A percentile compares a stretch with the other conserved stretches of the same genome.
Conservation (phyloP, 2,329 filamentous ascomycete species). For the Talaromyces sp. region DNA sequence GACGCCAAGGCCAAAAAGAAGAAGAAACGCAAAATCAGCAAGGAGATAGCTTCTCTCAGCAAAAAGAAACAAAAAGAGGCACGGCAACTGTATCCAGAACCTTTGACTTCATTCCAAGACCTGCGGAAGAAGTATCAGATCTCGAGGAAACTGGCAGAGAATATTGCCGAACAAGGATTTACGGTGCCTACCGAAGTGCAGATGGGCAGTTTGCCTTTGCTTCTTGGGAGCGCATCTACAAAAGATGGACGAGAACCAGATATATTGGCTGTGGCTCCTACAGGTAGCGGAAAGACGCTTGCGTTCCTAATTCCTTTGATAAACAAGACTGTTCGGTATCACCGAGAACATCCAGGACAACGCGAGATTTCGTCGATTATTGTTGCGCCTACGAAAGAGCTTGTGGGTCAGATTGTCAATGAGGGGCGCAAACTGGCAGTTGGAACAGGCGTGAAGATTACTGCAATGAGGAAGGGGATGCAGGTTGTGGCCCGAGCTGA, state of each 20-base stretch:
- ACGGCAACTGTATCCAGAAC: conserved; percentile 70
- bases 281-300: conserved; percentile 93
- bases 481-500: conserved; percentile 56
- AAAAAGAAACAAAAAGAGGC: conserved; percentile 52
- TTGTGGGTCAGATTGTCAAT: conserved; percentile 75
- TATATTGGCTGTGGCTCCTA: conserved; percentile 85
- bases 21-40: conserved; percentile 54
- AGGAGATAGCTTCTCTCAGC: conserved; percentile 51
- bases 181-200: conserved; percentile 90
- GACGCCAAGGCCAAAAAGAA: conserved; percentile 36
- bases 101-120: conserved; percentile 73
- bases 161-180: conserved; percentile 82
- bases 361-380: conserved; percentile 67
- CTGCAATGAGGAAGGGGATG: conserved; percentile 85
- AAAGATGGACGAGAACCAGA: conserved; percentile 55
- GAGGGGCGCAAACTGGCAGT: conserved; percentile 79
- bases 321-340: conserved; percentile 64
- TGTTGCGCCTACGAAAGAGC: conserved; percentile 75
- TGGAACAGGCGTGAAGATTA: conserved; percentile 75
- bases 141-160: conserved; percentile 69
- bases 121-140: conserved; percentile 71
- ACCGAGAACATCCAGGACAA: conserved; percentile 51
- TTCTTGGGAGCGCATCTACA: conserved; percentile 54
- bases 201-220: conserved; percentile 75
- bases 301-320: conserved; percentile 88